Base-by-base conservation (phyloP, 257 asterid genomes). In the Ehretia macrophylla region DNA sequence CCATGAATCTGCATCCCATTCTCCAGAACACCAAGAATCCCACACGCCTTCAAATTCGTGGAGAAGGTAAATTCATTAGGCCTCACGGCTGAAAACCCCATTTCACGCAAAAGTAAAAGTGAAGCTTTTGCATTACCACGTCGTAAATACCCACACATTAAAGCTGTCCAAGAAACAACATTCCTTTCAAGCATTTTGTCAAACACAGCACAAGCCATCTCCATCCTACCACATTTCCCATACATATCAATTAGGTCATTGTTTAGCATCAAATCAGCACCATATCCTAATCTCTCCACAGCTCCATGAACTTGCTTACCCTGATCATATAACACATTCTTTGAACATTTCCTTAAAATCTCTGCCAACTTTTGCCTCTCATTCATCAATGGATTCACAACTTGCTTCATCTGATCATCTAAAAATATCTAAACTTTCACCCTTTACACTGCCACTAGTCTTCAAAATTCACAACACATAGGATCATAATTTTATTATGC, bases 101-200 rank as follows among this genome's bases (percentile, higher is more conserved):
- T 82, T 19, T 63, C 73, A 38, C 66, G 47, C 10, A 79, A 60
- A 47, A 82, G 85, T 60, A 64, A 61, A 16, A 82, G 51, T 0
- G 77, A 69, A 21, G 66, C 75, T 52, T 58, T 60, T 4, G 72
- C 75, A 51, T 72, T 59, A 60, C 74, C 71, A 14, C 38, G n/a
- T 42, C 57, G 71, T 50, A 85, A 46, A 68, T 75, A 68, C 39
- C 77, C 87, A 64, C 81, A 72, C 84, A 80, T 80, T 19, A 80
- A 62, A 51, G 84, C 63, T 23, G 90, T 78, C 90, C 90, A 83
- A 49, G 90, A 78, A 55, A 85, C 87, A 38, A 80, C 82, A 58
- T 77, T 77, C 13, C 87, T 79, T 8, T 73, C 68, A 49, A 64
- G 76, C 95, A 85, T 85, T 80, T 17, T 55, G 44, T 77, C 78